Base-by-base conservation (phyloP, 2,329 filamentous ascomycete genomes). In the Calycina herbarum region DNA sequence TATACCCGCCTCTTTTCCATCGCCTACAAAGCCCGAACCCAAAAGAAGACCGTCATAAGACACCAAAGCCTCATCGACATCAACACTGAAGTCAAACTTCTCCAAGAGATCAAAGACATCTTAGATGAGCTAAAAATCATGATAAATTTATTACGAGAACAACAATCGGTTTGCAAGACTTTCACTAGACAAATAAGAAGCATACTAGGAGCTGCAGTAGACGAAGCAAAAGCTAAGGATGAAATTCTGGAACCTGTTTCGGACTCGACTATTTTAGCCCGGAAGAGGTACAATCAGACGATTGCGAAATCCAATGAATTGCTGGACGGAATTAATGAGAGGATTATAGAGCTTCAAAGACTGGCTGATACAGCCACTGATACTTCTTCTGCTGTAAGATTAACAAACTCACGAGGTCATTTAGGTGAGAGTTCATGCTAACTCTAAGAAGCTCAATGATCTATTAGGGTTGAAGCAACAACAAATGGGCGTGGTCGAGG, bases 61-160 rank as follows among this genome's bases (percentile, higher is more conserved):
- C 54, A 33, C 31, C 54, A 57, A 57, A 57, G 24, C 27, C 15
- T 57, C 27, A 57, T 81, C 1, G 75, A 80, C 60, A 80, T 81
- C 35, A 77, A 76, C 6, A 75, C 74, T 0, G 79, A 81, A 62
- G 78, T 77, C 0, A 73, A 74, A 20, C 70, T 82, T 0, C 78
- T 79, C 54, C 68, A 73, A 0, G 80, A 82, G 59, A 76, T 80
- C n/a, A 78, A 79, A 35, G 79, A 82, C 33, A 79, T 82, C 27
- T 67, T 79, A 4, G 79, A 81, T 10, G 80, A 82, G 64, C 72
- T 82, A 0, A 75, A 77, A 2, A 82, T 82, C n/a, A 81, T 82
- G 77, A 69, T 79, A 0, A 61, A 61, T 48, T 15, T 61, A 27
- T 10, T 45, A 11, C 17, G 69, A 75, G 5, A 73, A 80, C 15